Base-by-base conservation (phyloP, 2,329 filamentous ascomycete genomes). In the Erysiphe pulchra region DNA sequence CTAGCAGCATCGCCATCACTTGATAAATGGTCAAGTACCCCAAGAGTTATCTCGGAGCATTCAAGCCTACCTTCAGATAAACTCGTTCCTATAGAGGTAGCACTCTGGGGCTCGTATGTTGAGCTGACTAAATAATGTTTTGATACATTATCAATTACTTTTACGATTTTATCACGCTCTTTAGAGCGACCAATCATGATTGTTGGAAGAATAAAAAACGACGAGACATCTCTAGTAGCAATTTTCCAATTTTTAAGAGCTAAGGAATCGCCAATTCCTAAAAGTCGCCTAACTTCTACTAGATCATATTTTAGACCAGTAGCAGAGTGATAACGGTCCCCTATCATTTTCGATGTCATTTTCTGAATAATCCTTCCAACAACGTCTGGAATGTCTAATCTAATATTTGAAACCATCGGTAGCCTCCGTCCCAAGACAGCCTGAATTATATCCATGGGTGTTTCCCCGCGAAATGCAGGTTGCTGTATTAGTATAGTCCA, bases 391-490 rank as follows among this genome's bases (percentile, higher is more conserved):
- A 93, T 68, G 56, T 94, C 86, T 48, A 84, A 70, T 44, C 87
- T 73, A 40, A 84, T 73, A 4, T 73, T 73, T 2, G 82, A 81
- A 10, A 90, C 76, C 32, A 75, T 75, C 4, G 81, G 76, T 51
- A 94, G 75, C 44, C 81, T 75, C 51, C 80, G 78, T 44, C 77
- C 77, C 12, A 95, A 67, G 13, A 94, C 84, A 51, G 77, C 83
- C 57, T 94, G 86, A 51, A 95, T 84, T 40, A 94, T 84, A 55
- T 94, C 86, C 47, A 94, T 71, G 0, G 85, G 81, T 0, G 75
- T 78, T 12, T 74, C 70, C 11, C 83, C 87, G 32, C 78, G 77
- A 52, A 90, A 93, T 0, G 84, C 80, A 3, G 80, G 73, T 54
- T 77, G 73, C 20, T 85, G 83, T 1, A 81, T 80, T 41, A 92